These are phyloP conservation scores for Laguncularia racemosa DNA, from an alignment of 345 rosid genomes.

Conservation along the genomic window DNA sequence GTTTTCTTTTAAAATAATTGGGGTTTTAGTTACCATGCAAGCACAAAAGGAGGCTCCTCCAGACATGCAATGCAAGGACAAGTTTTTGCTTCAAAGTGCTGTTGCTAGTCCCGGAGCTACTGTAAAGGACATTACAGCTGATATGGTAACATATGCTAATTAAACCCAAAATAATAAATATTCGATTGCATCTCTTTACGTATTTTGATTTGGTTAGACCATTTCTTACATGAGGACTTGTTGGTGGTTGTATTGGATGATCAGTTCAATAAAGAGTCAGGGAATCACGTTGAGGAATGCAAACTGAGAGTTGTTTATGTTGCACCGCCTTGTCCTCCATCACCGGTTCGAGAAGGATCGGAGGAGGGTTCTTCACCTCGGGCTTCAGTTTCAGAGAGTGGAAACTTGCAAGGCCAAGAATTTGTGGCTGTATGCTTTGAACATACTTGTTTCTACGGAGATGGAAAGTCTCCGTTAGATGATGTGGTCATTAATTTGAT, in stretches of 20 bases:
- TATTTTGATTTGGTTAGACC: no score
- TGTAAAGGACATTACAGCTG: slow-evolving; percentile 53
- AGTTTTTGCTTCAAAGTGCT: slow-evolving; percentile 74
- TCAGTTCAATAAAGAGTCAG: slow-evolving; percentile 64
- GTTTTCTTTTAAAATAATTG: no score
- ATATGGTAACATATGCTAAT: slow-evolving; percentile 40
- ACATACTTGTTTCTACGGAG: not conserved
- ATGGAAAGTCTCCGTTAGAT: not conserved
- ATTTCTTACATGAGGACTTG: no score
- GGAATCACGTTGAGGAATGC: slow-evolving; percentile 57
- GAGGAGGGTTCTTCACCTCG: slow-evolving; percentile 84
- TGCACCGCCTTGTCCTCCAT: slow-evolving; percentile 71
- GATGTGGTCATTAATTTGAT: slow-evolving; percentile 3
- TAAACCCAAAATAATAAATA: not conserved
- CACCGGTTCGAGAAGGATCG: slow-evolving; percentile 68
- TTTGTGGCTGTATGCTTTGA: slow-evolving; percentile 43
- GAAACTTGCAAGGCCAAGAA: slow-evolving; percentile 37
- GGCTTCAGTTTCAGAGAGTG: slow-evolving; percentile 57
- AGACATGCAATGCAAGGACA: slow-evolving; percentile 89
- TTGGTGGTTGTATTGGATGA: not conserved
- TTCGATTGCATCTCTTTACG: not conserved
- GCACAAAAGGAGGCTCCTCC: slow-evolving; percentile 74
- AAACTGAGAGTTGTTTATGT: slow-evolving; percentile 76
- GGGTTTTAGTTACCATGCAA: slow-evolving; percentile 75
- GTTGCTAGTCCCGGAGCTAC: slow-evolving; percentile 48